Evolutionary conservation across 2,329 filamentous ascomycete species (phyloP).

Genomic region (Botrytis medusae): DNA sequence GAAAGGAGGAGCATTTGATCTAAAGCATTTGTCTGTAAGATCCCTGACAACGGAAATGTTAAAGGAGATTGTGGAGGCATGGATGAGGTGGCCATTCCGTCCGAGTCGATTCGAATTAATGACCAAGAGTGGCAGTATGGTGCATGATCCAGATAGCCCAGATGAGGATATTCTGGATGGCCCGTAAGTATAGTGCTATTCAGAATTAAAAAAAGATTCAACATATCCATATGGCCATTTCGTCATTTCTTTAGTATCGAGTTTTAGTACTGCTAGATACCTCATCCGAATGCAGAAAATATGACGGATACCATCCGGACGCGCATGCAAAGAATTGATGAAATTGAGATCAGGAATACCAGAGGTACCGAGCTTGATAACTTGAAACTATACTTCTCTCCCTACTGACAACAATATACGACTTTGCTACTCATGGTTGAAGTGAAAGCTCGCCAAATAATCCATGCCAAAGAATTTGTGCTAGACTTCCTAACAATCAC

Average conservation of each 20-base stretch:
- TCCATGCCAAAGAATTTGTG: not conserved
- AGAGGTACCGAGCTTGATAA: not conserved
- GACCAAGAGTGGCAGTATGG: conserved; percentile 12
- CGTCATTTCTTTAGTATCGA: not conserved
- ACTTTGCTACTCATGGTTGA: not conserved
- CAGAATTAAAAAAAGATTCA: not conserved
- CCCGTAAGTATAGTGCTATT: not conserved
- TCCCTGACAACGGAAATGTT: conserved; percentile 55
- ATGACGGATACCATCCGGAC: not conserved
- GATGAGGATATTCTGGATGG: not conserved
- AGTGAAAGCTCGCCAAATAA: too few species aligned
- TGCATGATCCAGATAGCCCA: conserved; percentile 4
- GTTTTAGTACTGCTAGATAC: not conserved
- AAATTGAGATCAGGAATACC: not conserved
- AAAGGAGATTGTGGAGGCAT: conserved; percentile 57
- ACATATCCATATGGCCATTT: not conserved
- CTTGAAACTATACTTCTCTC: not conserved
- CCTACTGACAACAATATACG: not conserved
- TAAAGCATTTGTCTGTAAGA: conserved; percentile 47
- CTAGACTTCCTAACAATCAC: too few species aligned
- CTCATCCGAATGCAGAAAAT: not conserved
- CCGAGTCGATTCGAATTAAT: conserved; percentile 62
- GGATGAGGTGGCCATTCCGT: conserved; percentile 65
- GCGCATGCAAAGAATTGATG: not conserved
- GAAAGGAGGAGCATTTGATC: conserved; percentile 47